A percentile compares a stretch with the other conserved stretches of the same genome.
phyloP scores from a whole-genome alignment of 257 asterid genomes.

The Solanum corneliomulleri region DNA sequence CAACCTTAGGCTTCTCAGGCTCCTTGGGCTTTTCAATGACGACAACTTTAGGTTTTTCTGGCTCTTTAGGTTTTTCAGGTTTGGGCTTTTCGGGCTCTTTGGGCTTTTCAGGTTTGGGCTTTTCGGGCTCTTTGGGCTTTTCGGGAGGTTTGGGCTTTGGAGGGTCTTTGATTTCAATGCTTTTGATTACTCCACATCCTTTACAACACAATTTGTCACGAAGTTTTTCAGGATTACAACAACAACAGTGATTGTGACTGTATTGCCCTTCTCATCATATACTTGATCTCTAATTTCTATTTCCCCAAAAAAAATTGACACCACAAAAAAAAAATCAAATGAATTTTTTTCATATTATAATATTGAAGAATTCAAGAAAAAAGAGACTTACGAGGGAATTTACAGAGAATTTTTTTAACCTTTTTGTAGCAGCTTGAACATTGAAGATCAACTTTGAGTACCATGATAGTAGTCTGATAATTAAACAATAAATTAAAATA shows the following conservation, averaged over 20 bases:
- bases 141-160: neutral
- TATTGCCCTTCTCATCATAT: constrained; percentile 53
- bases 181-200: constrained; percentile 44
- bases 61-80: neutral
- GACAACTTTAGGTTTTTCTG: too few relatives aligned
- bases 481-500: neutral
- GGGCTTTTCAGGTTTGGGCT: neutral
- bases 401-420: constrained; percentile 61
- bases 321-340: neutral
- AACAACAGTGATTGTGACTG: constrained; percentile 50
- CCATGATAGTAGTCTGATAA: constrained; percentile 47
- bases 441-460: constrained; percentile 68
- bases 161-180: constrained; percentile 45
- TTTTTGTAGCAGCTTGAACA: constrained; percentile 80
- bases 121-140: constrained; percentile 13
- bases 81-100: neutral
- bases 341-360: neutral
- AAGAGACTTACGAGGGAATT: constrained; percentile 58
- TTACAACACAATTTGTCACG: constrained; percentile 55
- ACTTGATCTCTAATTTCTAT: constrained; percentile 70
- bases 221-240: constrained; percentile 69
- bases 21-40: neutral
- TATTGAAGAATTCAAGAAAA: too few relatives aligned
- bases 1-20: too few relatives aligned
- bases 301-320: constrained; percentile 2